Evolutionary conservation across 345 rosid species (phyloP).

Genomic region (Brassica napus): Da-Ae NC_063439.1:27709001-27709500

Average conservation of each 20-base stretch:
- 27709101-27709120: constrained; percentile 64
- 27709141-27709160: constrained; percentile 83
- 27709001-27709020: constrained; percentile 64
- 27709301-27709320: constrained; percentile 71
- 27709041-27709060: not conserved
- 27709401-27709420: constrained; percentile 40
- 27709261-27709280: constrained; percentile 87
- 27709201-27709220: constrained; percentile 81
- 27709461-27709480: constrained; percentile 66
- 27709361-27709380: not conserved
- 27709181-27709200: constrained; percentile 68
- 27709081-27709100: not conserved
- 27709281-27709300: constrained; percentile 85
- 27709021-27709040: constrained; percentile 53
- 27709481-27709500: constrained; percentile 85
- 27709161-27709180: constrained; percentile 78
- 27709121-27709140: constrained; percentile 94
- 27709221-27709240: constrained; percentile 85
- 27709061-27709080: not conserved
- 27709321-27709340: constrained; percentile 90
- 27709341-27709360: constrained; percentile 24
- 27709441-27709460: constrained; percentile 58
- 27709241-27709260: constrained; percentile 90
- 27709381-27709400: not conserved
- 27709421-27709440: constrained; percentile 28